Conservation (phyloP, 2,329 filamentous ascomycete genomes). For the Nothopassalora personata region DNA sequence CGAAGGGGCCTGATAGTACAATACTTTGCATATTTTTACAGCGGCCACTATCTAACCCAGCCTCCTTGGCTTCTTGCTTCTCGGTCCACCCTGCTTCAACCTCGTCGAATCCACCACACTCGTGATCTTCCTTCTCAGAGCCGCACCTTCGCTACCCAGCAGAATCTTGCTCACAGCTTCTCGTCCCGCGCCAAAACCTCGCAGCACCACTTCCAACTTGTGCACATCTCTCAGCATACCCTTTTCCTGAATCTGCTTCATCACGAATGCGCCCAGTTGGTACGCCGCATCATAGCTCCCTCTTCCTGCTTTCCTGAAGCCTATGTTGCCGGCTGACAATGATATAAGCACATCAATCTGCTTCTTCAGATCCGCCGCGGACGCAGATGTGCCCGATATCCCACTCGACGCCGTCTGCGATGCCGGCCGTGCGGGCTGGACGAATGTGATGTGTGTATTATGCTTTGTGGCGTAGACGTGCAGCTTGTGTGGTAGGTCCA, state of each 20-base stretch:
- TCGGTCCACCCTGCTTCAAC: conserved; percentile 91
- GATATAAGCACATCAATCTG: conserved; percentile 65
- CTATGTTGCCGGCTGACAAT: conserved; percentile 77
- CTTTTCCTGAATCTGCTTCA: conserved; percentile 77
- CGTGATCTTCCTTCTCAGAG: conserved; percentile 67
- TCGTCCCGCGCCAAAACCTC: conserved; percentile 80
- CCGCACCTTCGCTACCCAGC: conserved; percentile 75
- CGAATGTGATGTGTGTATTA: conserved; percentile 91
- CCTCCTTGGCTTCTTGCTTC: conserved; percentile 78
- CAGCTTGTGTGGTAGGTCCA: conserved; percentile 63
- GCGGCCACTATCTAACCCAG: conserved; percentile 51
- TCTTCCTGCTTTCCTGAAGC: conserved; percentile 78
- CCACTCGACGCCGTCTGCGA: conserved; percentile 24
- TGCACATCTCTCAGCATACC: conserved; percentile 71
- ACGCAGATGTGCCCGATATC: conserved; percentile 24
- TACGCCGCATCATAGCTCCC: conserved; percentile 87
- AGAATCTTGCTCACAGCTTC: conserved; percentile 88
- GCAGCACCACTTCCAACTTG: conserved; percentile 70
- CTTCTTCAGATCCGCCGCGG: conserved; percentile 48
- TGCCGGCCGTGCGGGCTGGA: conserved; percentile 53
- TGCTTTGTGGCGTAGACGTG: conserved; percentile 85
- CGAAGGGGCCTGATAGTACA: not conserved
- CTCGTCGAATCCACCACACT: conserved; percentile 81
- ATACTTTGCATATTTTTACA: not conserved
- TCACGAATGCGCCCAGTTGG: conserved; percentile 77